These are phyloP conservation scores for Sporothrix pseudoabietina DNA, from an alignment of 2,329 filamentous ascomycete species.

Conservation along the genomic window DNA sequence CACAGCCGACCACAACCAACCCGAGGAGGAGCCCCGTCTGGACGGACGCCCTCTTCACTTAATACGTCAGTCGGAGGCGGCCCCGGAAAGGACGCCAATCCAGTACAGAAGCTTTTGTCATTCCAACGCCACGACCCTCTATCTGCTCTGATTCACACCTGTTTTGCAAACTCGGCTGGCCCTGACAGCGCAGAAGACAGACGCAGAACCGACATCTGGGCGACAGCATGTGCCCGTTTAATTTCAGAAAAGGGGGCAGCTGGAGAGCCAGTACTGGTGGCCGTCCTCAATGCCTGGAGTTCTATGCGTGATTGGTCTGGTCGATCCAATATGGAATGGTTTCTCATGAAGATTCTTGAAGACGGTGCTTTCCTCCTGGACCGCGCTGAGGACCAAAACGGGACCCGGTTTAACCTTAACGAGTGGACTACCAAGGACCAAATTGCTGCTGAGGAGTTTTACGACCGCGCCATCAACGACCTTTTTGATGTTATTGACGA, in stretches of 20 bases:
- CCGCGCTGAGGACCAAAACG: constrained; percentile 76
- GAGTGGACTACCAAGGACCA: constrained; percentile 77
- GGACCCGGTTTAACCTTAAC: constrained; percentile 69
- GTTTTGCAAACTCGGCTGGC: constrained; percentile 83
- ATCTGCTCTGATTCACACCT: constrained; percentile 81
- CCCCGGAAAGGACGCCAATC: constrained; percentile 38
- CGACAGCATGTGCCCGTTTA: constrained; percentile 79
- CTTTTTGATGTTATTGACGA: constrained; percentile 87
- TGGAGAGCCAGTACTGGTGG: constrained; percentile 77
- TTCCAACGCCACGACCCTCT: constrained; percentile 88
- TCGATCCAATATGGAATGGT: constrained; percentile 86
- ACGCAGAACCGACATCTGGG: constrained; percentile 82
- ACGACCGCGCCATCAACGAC: constrained; percentile 75
- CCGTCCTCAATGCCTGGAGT: constrained; percentile 85
- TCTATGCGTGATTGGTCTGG: constrained; percentile 87
- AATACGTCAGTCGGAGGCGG: constrained; percentile 2
- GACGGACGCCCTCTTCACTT: constrained; percentile 18
- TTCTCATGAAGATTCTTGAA: constrained; percentile 91
- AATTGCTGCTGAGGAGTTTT: constrained; percentile 83
- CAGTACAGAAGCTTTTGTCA: constrained; percentile 80
- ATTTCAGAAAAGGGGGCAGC: constrained; percentile 76
- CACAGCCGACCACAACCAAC: constrained; percentile 54
- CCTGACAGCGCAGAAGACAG: constrained; percentile 80
- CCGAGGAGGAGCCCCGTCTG: constrained; percentile 42
- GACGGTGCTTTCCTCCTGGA: constrained; percentile 90